phyloP scores from a whole-genome alignment of 148 eudicot species.

The Tetragonia tetragonoides region DNA sequence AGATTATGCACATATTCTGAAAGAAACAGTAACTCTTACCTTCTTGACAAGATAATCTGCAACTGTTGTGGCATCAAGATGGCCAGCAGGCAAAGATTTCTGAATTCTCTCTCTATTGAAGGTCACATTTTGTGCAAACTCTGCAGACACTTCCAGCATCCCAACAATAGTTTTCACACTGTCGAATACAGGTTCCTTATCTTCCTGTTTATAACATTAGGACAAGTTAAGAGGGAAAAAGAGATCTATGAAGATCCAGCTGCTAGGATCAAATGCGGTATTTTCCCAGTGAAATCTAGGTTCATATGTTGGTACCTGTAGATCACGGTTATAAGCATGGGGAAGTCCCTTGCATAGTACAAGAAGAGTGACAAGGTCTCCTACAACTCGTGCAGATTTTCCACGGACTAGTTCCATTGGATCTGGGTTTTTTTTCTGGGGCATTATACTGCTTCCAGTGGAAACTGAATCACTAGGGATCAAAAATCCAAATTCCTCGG shows the following conservation, averaged over 20 bases:
- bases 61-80: conserved; percentile 98
- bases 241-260: neutral
- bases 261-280: neutral
- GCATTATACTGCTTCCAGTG: conserved; percentile 99
- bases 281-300: neutral
- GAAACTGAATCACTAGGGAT: conserved; percentile 93
- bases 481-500: conserved; percentile 93
- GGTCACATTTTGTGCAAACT: conserved; percentile 86
- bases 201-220: conserved; percentile 60
- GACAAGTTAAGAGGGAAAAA: neutral
- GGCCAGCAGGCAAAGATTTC: conserved; percentile 90
- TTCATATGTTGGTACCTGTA: conserved; percentile 53
- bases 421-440: conserved; percentile 99
- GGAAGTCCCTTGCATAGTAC: conserved; percentile 98
- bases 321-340: conserved; percentile 93
- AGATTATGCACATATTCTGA: neutral
- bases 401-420: conserved; percentile 99
- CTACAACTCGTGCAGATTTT: conserved; percentile 86
- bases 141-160: conserved; percentile 92
- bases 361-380: conserved; percentile 86
- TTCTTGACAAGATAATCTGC: conserved; percentile 99
- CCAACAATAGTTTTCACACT: conserved; percentile 81
- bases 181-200: conserved; percentile 93
- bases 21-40: conserved; percentile 35
- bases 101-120: conserved; percentile 70